Base-by-base conservation (phyloP, 176 grass and related monocot genomes). In the Juncus inflexus region DNA sequence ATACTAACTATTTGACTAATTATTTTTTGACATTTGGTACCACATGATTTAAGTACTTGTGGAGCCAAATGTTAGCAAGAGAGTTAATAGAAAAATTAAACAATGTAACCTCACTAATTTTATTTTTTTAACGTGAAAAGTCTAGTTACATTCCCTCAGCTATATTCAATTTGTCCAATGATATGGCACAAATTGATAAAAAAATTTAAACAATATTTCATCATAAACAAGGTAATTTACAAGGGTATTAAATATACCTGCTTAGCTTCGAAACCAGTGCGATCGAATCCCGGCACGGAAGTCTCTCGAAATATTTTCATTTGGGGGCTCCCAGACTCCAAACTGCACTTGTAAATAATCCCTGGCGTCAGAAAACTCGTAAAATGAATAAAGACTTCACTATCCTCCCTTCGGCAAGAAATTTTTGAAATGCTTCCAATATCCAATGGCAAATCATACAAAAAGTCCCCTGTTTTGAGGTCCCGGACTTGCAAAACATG, bases 321-420 rank as follows among this genome's bases (percentile, higher is more conserved):
- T 73, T 91, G 77, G 60, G 87, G 92, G 50, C 77, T 12, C 70
- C 83, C 69, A 52, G 82, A 38, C 72, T 69, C 60, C 63, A 96
- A 74, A 63, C 88, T 79, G 19, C 92, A 96, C 60, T 69, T 91
- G 52, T 83, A 96, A 58, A 83, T 91, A 61, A 96, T 96, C 12
- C 92, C 87, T 0, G 92, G 87, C 62, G 92, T 86, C 72, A 96
- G 84, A 77, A 90, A 96, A 73, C 92, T 96, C 40, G 77, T 81
- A 69, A 96, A 96, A 59, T 79, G 62, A 81, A 96, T 84, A 86
- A 91, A 96, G 61, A 88, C 58, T 63, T 77, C 77, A 40, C 64
- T 90, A 78, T 96, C 87, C 76, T 86, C 77, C 59, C 92, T 80
- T 40, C 82, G 87, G 78, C 87, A 86, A 51, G 84, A 79, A 63